Conservation (phyloP, 805 yeast genomes). For the Candida suzukii region DNA sequence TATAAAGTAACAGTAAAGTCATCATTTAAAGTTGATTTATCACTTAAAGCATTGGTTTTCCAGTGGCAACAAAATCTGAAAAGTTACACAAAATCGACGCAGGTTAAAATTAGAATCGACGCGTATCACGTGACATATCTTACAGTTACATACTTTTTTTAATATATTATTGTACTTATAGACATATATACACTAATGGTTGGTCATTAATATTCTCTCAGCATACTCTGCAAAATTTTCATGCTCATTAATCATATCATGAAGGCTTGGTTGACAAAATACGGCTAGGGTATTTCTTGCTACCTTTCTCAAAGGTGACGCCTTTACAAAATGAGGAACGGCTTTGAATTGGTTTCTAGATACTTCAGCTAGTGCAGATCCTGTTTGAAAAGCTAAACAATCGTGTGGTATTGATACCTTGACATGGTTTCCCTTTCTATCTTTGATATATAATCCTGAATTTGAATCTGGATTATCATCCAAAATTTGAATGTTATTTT, state of each 20-base stretch:
- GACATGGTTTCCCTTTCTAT: conserved; percentile 35
- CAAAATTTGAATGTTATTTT: conserved; percentile 12
- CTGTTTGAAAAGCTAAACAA: conserved; percentile 56
- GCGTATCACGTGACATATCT: neutral
- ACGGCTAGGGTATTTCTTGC: conserved; percentile 54
- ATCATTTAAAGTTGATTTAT: too few species aligned
- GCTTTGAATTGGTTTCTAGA: conserved; percentile 44
- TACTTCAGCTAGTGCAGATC: conserved; percentile 46
- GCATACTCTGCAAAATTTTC: conserved; percentile 47
- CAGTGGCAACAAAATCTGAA: neutral
- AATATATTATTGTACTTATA: neutral
- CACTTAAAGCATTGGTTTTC: too few species aligned
- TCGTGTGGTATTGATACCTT: conserved; percentile 48
- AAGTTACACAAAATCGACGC: too few species aligned
- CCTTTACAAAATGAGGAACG: conserved; percentile 51
- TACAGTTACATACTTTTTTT: neutral
- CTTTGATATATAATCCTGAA: conserved; percentile 45
- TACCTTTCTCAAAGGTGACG: conserved; percentile 27
- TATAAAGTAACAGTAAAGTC: too few species aligned
- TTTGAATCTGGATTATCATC: conserved; percentile 33
- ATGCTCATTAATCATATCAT: conserved; percentile 35
- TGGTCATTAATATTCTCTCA: conserved; percentile 29
- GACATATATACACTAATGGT: conserved; percentile 24
- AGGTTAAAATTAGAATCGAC: too few species aligned
- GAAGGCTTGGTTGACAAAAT: conserved; percentile 53